phyloP scores from a whole-genome alignment of 805 yeast genomes.

The Wickerhamomyces chaumierensis region DNA sequence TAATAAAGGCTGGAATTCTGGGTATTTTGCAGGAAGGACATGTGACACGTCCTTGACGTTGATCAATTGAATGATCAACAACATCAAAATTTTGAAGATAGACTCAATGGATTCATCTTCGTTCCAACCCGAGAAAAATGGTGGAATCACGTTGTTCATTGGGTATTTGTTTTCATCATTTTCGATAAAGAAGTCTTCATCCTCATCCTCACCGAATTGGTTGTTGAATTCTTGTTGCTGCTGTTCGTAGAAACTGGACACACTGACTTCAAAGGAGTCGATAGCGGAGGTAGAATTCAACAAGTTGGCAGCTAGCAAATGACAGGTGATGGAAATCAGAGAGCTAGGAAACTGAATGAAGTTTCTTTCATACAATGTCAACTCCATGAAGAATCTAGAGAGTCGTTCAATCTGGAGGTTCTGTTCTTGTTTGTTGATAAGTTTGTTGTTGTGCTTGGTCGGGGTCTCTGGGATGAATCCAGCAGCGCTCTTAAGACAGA shows the following conservation, averaged over 20 bases:
- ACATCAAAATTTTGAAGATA: slow-evolving; percentile 8
- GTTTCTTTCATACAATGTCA: slow-evolving; percentile 37
- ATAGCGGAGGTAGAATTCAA: slow-evolving; percentile 21
- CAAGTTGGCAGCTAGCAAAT: slow-evolving; percentile 39
- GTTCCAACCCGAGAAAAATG: slow-evolving; percentile 16
- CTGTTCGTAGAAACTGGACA: slow-evolving; percentile 4
- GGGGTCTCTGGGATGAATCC: slow-evolving; percentile 9
- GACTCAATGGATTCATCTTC: slow-evolving; percentile 7
- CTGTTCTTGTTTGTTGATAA: slow-evolving; percentile 7
- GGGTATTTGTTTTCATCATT: slow-evolving; percentile 16
- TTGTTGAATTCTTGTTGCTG: neutral
- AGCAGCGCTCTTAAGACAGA: slow-evolving; percentile 8
- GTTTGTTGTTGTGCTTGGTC: slow-evolving; percentile 8
- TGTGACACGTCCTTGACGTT: slow-evolving; percentile 12
- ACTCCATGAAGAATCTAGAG: slow-evolving; percentile 41
- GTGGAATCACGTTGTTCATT: slow-evolving; percentile 8
- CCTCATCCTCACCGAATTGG: slow-evolving; percentile 13
- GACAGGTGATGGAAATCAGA: slow-evolving; percentile 36
- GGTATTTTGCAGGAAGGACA: slow-evolving; percentile 15
- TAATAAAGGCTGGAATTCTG: neutral
- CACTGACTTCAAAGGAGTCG: slow-evolving; percentile 11
- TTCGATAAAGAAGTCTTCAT: slow-evolving; percentile 15
- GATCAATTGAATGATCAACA: slow-evolving; percentile 7
- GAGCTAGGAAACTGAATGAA: slow-evolving; percentile 35
- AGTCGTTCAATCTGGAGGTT: slow-evolving; percentile 15